Evolutionary conservation across 2,329 filamentous ascomycete species (phyloP), one percentile per base, ranked within the genome.

Genomic region (Samsoniella hepiali): DNA sequence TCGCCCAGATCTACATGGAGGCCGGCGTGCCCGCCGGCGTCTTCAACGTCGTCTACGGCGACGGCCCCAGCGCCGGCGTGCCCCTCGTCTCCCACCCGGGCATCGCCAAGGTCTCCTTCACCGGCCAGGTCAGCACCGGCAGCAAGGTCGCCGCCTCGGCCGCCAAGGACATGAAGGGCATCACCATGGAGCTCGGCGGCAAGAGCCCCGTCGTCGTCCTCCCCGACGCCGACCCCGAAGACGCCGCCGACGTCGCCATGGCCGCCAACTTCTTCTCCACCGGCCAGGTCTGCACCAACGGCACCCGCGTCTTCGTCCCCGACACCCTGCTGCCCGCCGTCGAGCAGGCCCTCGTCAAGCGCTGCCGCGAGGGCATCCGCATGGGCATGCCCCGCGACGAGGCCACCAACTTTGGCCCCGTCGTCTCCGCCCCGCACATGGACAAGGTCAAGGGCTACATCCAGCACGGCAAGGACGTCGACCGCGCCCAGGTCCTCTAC

Each of bases 221-320:
- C 1, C 90, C 91, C 1, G 92, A 96, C 71, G 90, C 90, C 17
- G 86, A 91, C 58, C 75, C 94, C 27, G 88, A 91, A 53, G 85
- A 86, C 70, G 93, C 93, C n/a, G 93, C 91, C 40, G 89, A 96
- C 71, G 90, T 91, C 36, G 92, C 91, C 67, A 93, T 96, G 89
- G 91, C 96, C 82, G 93, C 92, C 69, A 96, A 96, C 76, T 96
- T 96, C 79, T 96, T 91, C 81, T 93, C 89, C 68, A 91, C 90
- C 0, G 93, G 93, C 36, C 93, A 97, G 76, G 92, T 96, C 58
- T 97, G 93, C 82, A 96, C 93, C 58, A 96, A 96, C 74, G 93
- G 93, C 57, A 96, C 93, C 1, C 84, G 93, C 11, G 92, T 96
- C 40, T 96, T 96, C 73, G 83, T 97, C 3, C 91, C 90, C 0